Percentiles rank a stretch among this genome's conserved stretches.
phyloP scores from a whole-genome alignment of 768 basidiomycete species.

The Galerina sulciceps region DNA sequence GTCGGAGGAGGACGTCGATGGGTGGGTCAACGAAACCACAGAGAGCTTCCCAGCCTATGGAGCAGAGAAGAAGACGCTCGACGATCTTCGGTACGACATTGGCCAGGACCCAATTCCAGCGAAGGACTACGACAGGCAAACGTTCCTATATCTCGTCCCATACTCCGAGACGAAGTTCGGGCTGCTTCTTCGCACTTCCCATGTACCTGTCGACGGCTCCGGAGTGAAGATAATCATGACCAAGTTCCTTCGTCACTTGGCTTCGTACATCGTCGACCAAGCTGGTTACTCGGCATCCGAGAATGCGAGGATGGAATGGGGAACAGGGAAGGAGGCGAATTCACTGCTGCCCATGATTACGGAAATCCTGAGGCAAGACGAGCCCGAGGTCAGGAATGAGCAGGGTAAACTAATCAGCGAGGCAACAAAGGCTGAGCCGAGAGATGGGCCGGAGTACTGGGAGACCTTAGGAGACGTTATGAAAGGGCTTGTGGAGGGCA shows the following conservation, averaged over 20 bases:
- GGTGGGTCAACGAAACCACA: constrained; percentile 14
- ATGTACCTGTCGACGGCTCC: constrained; percentile 20
- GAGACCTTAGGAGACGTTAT: constrained; percentile 17
- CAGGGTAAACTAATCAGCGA: constrained; percentile 2
- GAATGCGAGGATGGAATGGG: constrained; percentile 11
- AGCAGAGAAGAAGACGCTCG: constrained; percentile 11
- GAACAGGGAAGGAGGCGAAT: constrained; percentile 6
- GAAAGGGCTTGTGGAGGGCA: constrained; percentile 13
- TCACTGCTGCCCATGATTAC: constrained; percentile 16
- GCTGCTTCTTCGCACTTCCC: constrained; percentile 19
- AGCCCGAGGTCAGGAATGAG: constrained; percentile 12
- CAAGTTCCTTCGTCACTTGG: constrained; percentile 15
- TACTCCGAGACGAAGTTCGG: constrained; percentile 20
- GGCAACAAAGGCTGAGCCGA: constrained; percentile 13
- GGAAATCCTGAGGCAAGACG: constrained; percentile 17
- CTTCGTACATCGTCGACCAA: constrained; percentile 12
- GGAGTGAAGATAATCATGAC: constrained; percentile 20
- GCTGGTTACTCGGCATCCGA: constrained; percentile 3
- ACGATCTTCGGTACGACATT: constrained; percentile 22
- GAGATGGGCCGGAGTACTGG: constrained; percentile 18
- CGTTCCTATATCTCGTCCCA: constrained; percentile 21
- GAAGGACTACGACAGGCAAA: constrained; percentile 20
- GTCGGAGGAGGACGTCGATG: constrained; percentile 15
- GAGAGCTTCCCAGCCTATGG: constrained; percentile 10
- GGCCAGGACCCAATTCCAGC: constrained; percentile 20